These are phyloP conservation scores for Claviceps capensis DNA, from an alignment of 2,329 filamentous ascomycete species.

Conservation along the genomic window DNA sequence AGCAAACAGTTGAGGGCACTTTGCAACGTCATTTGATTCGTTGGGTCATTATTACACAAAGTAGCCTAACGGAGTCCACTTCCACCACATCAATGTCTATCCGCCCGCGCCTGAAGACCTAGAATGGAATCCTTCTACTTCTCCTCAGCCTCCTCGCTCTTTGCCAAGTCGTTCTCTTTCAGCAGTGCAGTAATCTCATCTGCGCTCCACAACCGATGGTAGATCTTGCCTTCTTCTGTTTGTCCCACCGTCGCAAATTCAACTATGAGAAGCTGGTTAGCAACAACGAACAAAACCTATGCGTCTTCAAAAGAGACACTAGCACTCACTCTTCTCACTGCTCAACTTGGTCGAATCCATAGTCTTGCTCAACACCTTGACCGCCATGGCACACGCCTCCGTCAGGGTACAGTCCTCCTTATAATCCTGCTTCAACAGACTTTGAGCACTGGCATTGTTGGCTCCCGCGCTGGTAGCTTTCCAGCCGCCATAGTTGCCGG, in stretches of 20 bases:
- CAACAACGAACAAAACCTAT: not conserved
- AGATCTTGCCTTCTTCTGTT: slow-evolving; percentile 90
- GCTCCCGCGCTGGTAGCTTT: slow-evolving; percentile 96
- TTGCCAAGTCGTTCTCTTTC: slow-evolving; percentile 90
- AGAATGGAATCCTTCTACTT: slow-evolving; percentile 26
- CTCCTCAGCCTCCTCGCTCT: slow-evolving; percentile 62
- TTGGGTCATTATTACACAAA: slow-evolving; percentile 9
- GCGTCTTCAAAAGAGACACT: not conserved
- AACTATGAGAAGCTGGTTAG: slow-evolving; percentile 39
- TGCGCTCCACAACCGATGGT: slow-evolving; percentile 92
- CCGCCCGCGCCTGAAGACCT: not conserved
- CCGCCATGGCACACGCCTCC: slow-evolving; percentile 92
- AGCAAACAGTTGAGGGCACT: not conserved
- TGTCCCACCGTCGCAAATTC: slow-evolving; percentile 97
- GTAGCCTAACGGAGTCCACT: slow-evolving; percentile 2
- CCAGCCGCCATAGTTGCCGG: slow-evolving; percentile 98
- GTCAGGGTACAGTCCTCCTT: slow-evolving; percentile 95
- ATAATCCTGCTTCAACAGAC: slow-evolving; percentile 96
- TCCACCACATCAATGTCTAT: slow-evolving; percentile 5
- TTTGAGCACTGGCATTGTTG: slow-evolving; percentile 96
- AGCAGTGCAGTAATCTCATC: slow-evolving; percentile 91
- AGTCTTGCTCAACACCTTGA: slow-evolving; percentile 98
- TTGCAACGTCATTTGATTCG: slow-evolving; percentile 1
- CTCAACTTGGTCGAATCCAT: slow-evolving; percentile 99
- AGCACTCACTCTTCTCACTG: slow-evolving; percentile 90